These are phyloP conservation scores for Neoarthrinium moseri DNA, from an alignment of 2,329 filamentous ascomycete genomes.

Conservation along the genomic window DNA sequence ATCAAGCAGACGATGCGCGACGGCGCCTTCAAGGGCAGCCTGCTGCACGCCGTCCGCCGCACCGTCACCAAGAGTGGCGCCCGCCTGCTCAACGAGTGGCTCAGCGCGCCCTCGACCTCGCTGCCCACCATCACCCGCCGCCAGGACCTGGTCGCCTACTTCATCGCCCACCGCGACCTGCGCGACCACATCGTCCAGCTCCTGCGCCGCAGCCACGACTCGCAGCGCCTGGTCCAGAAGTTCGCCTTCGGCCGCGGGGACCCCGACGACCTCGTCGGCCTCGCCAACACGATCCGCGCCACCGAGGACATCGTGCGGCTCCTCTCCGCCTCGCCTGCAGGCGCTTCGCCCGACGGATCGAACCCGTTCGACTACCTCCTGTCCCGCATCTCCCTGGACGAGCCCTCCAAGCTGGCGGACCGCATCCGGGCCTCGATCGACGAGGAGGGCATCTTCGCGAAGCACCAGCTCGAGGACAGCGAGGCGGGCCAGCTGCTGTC, in stretches of 20 bases:
- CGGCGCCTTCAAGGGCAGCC: constrained; percentile 73
- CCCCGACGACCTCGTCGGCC: constrained; percentile 80
- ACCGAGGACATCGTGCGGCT: constrained; percentile 64
- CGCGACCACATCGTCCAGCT: constrained; percentile 68
- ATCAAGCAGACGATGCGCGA: constrained; percentile 85
- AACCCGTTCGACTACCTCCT: constrained; percentile 21
- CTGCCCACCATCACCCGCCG: constrained; percentile 74
- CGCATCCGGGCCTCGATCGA: constrained; percentile 80
- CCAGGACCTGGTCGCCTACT: constrained; percentile 76
- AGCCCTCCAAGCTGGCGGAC: constrained; percentile 66
- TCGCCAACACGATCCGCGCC: constrained; percentile 77
- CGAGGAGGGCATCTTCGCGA: constrained; percentile 82
- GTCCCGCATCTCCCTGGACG: constrained; percentile 62
- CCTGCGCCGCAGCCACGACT: constrained; percentile 77
- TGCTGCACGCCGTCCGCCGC: constrained; percentile 83
- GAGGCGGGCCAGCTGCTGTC: constrained; percentile 69
- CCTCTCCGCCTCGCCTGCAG: constrained; percentile 25
- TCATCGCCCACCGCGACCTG: constrained; percentile 65
- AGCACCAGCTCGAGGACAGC: constrained; percentile 74
- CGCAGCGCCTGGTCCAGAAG: constrained; percentile 86
- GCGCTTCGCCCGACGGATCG: not conserved
- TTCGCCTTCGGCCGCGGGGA: constrained; percentile 92
- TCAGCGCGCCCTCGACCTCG: constrained; percentile 92
- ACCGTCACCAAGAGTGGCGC: constrained; percentile 92
- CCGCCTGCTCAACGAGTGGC: constrained; percentile 76